Conservation (phyloP, 768 basidiomycete species). For the Leccinellum albellum region DNA sequence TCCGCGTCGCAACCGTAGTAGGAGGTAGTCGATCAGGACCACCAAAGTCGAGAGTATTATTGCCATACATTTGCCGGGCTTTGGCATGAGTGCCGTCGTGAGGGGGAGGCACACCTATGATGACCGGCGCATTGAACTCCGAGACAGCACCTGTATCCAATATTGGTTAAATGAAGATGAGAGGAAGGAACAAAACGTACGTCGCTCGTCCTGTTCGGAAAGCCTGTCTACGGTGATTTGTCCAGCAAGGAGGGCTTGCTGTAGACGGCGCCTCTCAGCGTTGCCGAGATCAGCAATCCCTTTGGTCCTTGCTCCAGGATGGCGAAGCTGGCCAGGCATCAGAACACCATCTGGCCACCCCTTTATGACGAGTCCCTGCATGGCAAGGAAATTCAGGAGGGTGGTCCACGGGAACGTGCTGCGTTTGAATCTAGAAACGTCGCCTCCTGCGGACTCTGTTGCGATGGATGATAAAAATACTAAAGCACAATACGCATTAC, state of each 20-base stretch:
- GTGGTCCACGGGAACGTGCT: background rate
- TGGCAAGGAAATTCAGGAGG: background rate
- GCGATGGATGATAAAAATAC: background rate
- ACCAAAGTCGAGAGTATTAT: background rate
- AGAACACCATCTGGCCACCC: background rate
- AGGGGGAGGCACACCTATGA: background rate
- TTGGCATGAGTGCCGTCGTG: background rate
- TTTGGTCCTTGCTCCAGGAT: background rate
- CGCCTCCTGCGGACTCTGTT: conserved; percentile 1
- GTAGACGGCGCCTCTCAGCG: background rate
- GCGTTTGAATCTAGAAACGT: background rate
- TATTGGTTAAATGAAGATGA: background rate
- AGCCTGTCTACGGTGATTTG: background rate
- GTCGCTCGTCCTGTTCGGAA: background rate
- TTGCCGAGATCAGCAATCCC: background rate
- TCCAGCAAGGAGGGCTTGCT: background rate
- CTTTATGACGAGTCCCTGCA: background rate
- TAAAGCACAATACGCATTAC: background rate
- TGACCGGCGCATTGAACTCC: background rate
- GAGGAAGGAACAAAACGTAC: background rate
- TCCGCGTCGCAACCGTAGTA: background rate
- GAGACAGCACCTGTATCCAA: background rate
- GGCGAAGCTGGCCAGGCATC: background rate
- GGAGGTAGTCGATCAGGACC: background rate
- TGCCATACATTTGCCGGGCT: conserved; percentile 3